A percentile compares a stretch with the other conserved stretches of the same genome.
phyloP scores from a whole-genome alignment of 305 asterid species.

The Galium porrigens region DNA sequence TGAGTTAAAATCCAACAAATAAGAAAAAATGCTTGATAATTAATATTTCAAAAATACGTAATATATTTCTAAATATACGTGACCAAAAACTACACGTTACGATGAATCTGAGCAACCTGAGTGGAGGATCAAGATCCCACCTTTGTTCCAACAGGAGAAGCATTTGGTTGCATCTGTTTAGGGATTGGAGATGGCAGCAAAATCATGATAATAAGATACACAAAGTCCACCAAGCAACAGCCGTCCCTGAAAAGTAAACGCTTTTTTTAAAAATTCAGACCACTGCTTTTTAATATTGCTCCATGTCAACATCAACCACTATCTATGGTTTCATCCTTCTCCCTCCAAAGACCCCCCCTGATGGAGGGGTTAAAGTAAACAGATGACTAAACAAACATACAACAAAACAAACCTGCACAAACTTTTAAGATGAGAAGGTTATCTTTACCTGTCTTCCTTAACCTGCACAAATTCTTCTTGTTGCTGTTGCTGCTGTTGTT shows the following conservation, averaged over 20 bases:
- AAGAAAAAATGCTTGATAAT: not conserved
- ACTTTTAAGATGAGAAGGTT: slow-evolving; percentile 21
- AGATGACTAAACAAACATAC: slow-evolving; percentile 2
- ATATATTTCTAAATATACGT: too few relatives aligned
- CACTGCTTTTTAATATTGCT: slow-evolving; percentile 46
- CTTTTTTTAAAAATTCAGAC: slow-evolving; percentile 39
- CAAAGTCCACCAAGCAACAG: slow-evolving; percentile 48
- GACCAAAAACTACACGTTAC: not conserved
- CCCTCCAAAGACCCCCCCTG: slow-evolving; percentile 6
- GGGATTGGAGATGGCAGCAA: slow-evolving; percentile 6
- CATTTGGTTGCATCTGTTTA: slow-evolving; percentile 9
- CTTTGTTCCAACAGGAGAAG: slow-evolving; percentile 5
- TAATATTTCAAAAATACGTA: not conserved
- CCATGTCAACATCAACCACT: slow-evolving; percentile 73
- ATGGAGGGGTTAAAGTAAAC: slow-evolving; percentile 12
- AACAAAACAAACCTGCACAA: slow-evolving; percentile 25
- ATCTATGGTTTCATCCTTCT: slow-evolving; percentile 14
- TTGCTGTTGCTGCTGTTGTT: slow-evolving; percentile 18
- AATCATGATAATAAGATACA: slow-evolving; percentile 18
- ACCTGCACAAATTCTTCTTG: slow-evolving; percentile 21
- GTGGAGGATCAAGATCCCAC: not conserved
- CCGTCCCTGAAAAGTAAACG: slow-evolving; percentile 65
- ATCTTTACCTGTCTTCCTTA: slow-evolving; percentile 23
- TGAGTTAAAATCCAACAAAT: too few relatives aligned
- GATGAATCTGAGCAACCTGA: not conserved